phyloP scores from a whole-genome alignment of 352 stramenopile genomes.

The Thalassiosira exigua region DNA sequence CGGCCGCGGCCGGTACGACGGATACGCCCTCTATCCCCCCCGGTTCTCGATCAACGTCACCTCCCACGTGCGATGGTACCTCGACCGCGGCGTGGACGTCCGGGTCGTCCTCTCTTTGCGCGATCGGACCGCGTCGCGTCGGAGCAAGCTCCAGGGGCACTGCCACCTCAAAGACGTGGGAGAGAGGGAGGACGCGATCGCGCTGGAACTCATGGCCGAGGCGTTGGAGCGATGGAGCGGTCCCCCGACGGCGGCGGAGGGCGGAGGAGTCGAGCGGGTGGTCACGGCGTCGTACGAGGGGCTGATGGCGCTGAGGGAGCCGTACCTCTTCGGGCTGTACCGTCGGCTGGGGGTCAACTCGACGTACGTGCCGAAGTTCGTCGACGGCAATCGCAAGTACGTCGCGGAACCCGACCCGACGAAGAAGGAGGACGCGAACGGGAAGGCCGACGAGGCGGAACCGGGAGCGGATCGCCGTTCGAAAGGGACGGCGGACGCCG shows the following conservation, averaged over 20 bases:
- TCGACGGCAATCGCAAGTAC: slow-evolving; percentile 49
- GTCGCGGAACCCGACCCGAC: slow-evolving; percentile 11
- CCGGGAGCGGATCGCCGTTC: background rate
- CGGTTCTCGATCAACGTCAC: slow-evolving; percentile 52
- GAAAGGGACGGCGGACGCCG: background rate
- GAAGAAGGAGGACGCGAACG: background rate
- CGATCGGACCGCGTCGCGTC: slow-evolving; percentile 33
- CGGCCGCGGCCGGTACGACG: slow-evolving; percentile 16
- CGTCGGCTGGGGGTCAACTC: slow-evolving; percentile 37
- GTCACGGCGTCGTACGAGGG: slow-evolving; percentile 45
- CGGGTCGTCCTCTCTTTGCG: slow-evolving; percentile 40
- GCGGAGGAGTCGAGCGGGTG: slow-evolving; percentile 14
- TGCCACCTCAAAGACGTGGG: slow-evolving; percentile 7
- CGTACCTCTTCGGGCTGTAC: slow-evolving; percentile 52
- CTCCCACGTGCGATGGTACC: slow-evolving; percentile 58
- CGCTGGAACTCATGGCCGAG: slow-evolving; percentile 29
- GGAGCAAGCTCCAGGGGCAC: slow-evolving; percentile 25
- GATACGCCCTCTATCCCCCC: slow-evolving; percentile 22
- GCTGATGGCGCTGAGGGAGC: slow-evolving; percentile 37
- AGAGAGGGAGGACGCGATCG: slow-evolving; percentile 30
- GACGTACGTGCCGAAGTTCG: slow-evolving; percentile 32
- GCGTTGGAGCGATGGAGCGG: background rate
- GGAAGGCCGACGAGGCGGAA: background rate
- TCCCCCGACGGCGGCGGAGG: background rate
- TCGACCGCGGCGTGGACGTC: slow-evolving; percentile 47